These are phyloP conservation scores for Trichopus zeylanicus DNA, from an alignment of 116 monocot genomes.

Conservation along the genomic window DNA sequence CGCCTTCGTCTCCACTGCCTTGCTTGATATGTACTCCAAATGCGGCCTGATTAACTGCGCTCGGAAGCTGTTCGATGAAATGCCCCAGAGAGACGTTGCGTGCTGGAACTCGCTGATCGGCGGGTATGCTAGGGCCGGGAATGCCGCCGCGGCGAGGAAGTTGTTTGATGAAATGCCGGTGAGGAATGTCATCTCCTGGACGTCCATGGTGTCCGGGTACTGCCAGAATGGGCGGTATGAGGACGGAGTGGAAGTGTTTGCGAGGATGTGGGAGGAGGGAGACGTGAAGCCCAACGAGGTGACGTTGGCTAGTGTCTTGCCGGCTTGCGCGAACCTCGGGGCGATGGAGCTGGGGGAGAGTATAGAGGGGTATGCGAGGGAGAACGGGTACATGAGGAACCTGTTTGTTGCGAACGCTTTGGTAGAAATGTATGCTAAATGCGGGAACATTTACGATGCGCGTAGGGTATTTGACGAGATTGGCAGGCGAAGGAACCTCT, in stretches of 20 bases:
- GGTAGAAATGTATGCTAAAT: constrained; percentile 76
- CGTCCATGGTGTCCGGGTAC: constrained; percentile 61
- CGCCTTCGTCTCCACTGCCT: constrained; percentile 43
- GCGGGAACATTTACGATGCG: constrained; percentile 41
- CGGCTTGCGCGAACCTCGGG: constrained; percentile 54
- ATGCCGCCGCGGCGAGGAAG: constrained; percentile 20
- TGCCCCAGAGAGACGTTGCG: too few relatives aligned
- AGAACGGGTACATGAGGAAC: constrained; percentile 30
- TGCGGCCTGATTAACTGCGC: too few relatives aligned
- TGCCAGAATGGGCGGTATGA: constrained; percentile 36
- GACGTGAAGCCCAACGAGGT: constrained; percentile 50
- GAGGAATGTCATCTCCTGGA: constrained; percentile 65
- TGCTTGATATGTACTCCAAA: too few relatives aligned
- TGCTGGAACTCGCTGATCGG: too few relatives aligned
- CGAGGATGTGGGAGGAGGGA: constrained; percentile 41
- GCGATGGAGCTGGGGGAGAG: constrained; percentile 48
- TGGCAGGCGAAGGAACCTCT: constrained; percentile 34
- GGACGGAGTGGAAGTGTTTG: constrained; percentile 39
- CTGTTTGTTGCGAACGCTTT: constrained; percentile 54
- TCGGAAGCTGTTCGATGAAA: too few relatives aligned
- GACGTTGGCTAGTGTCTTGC: constrained; percentile 56
- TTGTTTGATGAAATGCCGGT: constrained; percentile 54
- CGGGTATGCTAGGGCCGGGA: constrained; percentile 22
- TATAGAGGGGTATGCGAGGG: constrained; percentile 44
- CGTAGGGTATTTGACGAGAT: constrained; percentile 49